These are phyloP conservation scores for Magnolia officinalis DNA, from an alignment of 164 flowering plant genomes.

Conservation along the genomic window DNA sequence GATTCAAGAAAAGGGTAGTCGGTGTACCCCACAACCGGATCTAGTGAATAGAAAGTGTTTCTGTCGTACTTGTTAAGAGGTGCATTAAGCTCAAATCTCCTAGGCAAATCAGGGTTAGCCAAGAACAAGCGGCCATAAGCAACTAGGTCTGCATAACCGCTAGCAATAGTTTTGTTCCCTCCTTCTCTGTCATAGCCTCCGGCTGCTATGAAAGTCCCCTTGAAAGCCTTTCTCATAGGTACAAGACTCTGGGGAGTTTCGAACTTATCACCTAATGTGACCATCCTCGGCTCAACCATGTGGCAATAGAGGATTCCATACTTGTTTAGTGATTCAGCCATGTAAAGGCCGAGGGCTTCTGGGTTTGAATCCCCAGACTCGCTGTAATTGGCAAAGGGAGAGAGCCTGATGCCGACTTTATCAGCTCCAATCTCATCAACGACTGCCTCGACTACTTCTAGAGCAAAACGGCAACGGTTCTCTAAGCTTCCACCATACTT, in stretches of 20 bases:
- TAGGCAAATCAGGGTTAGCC: conserved; percentile 43
- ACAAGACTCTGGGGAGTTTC: conserved; percentile 31
- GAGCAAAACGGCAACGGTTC: conserved; percentile 9
- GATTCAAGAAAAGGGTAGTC: conserved; percentile 38
- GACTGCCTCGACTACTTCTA: conserved; percentile 7
- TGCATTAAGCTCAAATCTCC: conserved; percentile 32
- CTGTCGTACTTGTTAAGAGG: conserved; percentile 32
- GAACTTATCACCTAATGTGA: conserved; percentile 13
- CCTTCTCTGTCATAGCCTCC: conserved; percentile 45
- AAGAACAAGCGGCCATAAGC: conserved; percentile 34
- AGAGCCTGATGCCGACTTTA: conserved; percentile 9
- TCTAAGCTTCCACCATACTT: conserved; percentile 7
- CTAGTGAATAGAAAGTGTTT: conserved; percentile 29
- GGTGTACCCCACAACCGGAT: conserved; percentile 36
- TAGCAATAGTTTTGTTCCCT: conserved; percentile 33
- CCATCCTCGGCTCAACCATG: conserved; percentile 56
- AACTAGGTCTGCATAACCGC: conserved; percentile 30
- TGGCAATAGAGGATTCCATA: conserved; percentile 43
- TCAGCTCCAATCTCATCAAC: conserved; percentile 11
- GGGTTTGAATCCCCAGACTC: conserved; percentile 56
- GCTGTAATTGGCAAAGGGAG: conserved; percentile 13
- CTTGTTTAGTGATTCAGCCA: conserved; percentile 44
- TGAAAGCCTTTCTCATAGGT: conserved; percentile 49
- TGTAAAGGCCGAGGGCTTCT: conserved; percentile 41
- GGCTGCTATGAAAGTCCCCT: conserved; percentile 39